phyloP scores from a whole-genome alignment of 2,329 filamentous ascomycete species.

The Didymella arachidicola region DNA sequence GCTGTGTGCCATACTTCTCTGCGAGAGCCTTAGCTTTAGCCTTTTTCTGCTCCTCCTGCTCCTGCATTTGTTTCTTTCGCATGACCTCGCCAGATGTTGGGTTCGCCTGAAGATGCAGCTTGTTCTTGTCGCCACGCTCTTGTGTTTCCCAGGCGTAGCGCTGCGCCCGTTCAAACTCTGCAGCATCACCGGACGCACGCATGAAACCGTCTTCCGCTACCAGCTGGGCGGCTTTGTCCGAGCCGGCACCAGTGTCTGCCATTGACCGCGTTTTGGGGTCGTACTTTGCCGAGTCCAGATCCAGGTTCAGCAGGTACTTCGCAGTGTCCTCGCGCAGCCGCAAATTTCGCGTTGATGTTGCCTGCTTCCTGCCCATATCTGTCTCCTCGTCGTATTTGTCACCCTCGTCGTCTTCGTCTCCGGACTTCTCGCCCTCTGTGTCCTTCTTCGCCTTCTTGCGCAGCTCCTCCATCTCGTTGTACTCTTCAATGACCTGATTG shows the following conservation, averaged over 20 bases:
- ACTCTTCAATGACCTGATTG: constrained; percentile 84
- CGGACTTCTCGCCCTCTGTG: constrained; percentile 53
- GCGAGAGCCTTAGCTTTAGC: constrained; percentile 74
- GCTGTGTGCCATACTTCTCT: constrained; percentile 82
- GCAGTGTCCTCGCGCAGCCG: constrained; percentile 95
- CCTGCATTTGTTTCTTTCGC: constrained; percentile 80
- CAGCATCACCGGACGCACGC: constrained; percentile 86
- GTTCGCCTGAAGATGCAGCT: constrained; percentile 92
- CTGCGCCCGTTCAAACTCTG: constrained; percentile 89
- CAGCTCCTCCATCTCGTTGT: constrained; percentile 83
- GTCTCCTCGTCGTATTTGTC: constrained; percentile 88
- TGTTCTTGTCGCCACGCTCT: constrained; percentile 79
- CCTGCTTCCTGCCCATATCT: constrained; percentile 94
- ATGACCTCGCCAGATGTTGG: constrained; percentile 89
- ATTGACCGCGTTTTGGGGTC: constrained; percentile 95
- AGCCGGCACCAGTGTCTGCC: constrained; percentile 82
- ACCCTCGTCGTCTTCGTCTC: constrained; percentile 61
- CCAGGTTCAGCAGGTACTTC: constrained; percentile 93
- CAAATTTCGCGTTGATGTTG: constrained; percentile 87
- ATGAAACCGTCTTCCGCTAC: constrained; percentile 95
- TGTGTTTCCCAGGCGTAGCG: constrained; percentile 95
- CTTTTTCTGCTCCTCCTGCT: constrained; percentile 72
- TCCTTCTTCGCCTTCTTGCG: constrained; percentile 58
- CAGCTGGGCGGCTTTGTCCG: constrained; percentile 79
- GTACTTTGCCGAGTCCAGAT: constrained; percentile 95